Evolutionary conservation across 2,329 filamentous ascomycete species (phyloP).

Genomic region (Xylariales sp.): DNA sequence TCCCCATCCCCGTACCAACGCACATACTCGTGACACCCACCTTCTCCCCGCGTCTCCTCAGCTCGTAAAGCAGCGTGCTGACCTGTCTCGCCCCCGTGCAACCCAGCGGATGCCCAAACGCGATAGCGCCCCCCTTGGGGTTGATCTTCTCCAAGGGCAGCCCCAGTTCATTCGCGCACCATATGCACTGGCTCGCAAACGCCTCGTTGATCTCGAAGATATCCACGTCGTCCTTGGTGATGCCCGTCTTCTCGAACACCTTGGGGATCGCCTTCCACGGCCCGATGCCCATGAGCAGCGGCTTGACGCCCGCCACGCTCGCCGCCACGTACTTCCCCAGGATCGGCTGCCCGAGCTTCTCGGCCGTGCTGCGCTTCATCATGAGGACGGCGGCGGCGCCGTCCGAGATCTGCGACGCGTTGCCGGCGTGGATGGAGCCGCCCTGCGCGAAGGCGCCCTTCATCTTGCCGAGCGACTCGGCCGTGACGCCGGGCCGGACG

Average conservation of each 20-base stretch:
- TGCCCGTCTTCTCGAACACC: constrained; percentile 80
- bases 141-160: constrained; percentile 86
- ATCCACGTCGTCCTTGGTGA: constrained; percentile 85
- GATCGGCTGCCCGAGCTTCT: constrained; percentile 81
- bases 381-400: constrained; percentile 91
- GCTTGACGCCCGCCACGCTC: constrained; percentile 81
- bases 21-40: constrained; percentile 95
- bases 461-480: constrained; percentile 87
- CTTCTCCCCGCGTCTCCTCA: constrained; percentile 78
- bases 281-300: constrained; percentile 91
- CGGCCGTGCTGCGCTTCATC: constrained; percentile 90
- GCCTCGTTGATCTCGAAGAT: constrained; percentile 99
- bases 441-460: constrained; percentile 85
- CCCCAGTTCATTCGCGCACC: constrained; percentile 84
- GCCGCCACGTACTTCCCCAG: constrained; percentile 89
- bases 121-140: constrained; percentile 94
- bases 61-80: constrained; percentile 84
- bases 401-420: constrained; percentile 92
- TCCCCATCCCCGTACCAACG: constrained; percentile 93
- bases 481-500: constrained; percentile 77
- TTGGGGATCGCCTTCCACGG: constrained; percentile 95
- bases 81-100: constrained; percentile 94
- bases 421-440: constrained; percentile 92
- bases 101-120: constrained; percentile 90
- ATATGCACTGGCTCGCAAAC: constrained; percentile 91